A percentile compares a stretch with the other conserved stretches of the same genome.
These are phyloP conservation scores for Hanseniaspora clermontiae DNA, from an alignment of 805 yeast species.

Conservation along the genomic window DNA sequence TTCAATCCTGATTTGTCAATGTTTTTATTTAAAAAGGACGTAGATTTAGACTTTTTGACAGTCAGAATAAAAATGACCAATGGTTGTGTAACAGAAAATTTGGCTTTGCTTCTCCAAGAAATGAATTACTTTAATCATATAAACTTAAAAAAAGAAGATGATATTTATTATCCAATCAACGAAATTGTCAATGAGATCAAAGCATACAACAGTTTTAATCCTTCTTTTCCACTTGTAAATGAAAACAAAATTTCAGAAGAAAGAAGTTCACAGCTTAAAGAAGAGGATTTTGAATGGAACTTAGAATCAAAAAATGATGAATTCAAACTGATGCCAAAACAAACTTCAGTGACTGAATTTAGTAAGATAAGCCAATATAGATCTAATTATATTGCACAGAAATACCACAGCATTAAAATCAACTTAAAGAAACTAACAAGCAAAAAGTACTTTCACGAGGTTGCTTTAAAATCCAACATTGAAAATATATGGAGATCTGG, in stretches of 20 bases:
- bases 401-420: not conserved
- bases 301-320: not conserved
- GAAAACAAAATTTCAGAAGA: not conserved
- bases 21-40: not conserved
- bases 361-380: not conserved
- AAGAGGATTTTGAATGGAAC: not conserved
- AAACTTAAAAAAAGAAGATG: not conserved
- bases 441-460: slow-evolving; percentile 12
- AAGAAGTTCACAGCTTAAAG: slow-evolving; percentile 10
- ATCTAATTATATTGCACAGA: not conserved
- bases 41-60: not conserved
- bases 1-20: not conserved
- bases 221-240: not conserved
- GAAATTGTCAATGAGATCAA: not conserved
- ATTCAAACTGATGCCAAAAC: not conserved
- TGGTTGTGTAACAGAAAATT: not conserved
- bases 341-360: slow-evolving; percentile 13
- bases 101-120: not conserved
- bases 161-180: not conserved
- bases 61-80: not conserved
- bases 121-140: not conserved
- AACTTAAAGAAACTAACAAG: not conserved
- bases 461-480: not conserved
- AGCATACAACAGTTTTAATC: not conserved
- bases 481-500: slow-evolving; percentile 5